Conservation (phyloP, 2,329 filamentous ascomycete species). For the Penicillium griseofulvum region DNA sequence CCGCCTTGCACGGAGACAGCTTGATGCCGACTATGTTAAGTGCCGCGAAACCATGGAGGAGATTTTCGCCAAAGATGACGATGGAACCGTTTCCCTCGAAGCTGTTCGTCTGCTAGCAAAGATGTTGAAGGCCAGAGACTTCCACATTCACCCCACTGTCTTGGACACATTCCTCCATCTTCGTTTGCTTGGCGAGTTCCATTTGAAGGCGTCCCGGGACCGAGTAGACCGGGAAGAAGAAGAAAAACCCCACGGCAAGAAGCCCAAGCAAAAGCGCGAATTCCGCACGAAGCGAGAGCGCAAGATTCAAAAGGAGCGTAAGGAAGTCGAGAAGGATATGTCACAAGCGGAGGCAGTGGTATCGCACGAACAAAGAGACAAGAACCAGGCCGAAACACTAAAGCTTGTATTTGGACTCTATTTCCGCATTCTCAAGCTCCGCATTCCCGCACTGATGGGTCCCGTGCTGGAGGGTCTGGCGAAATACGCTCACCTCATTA, state of each 20-base stretch:
- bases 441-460: conserved; percentile 85
- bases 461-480: conserved; percentile 91
- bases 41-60: conserved; percentile 76
- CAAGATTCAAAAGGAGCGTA: conserved; percentile 81
- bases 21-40: conserved; percentile 73
- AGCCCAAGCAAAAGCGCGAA: conserved; percentile 70
- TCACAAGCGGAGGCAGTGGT: conserved; percentile 86
- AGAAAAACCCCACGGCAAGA: conserved; percentile 50
- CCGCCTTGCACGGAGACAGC: conserved; percentile 70
- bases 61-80: conserved; percentile 82
- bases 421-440: conserved; percentile 86
- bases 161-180: conserved; percentile 89
- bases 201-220: conserved; percentile 76
- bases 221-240: conserved; percentile 63
- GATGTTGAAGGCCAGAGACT: conserved; percentile 91
- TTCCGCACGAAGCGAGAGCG: conserved; percentile 86
- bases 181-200: conserved; percentile 82
- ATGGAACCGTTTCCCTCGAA: conserved; percentile 83
- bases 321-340: conserved; percentile 88
- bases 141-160: conserved; percentile 76
- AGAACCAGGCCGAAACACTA: conserved; percentile 90
- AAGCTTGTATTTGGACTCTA: conserved; percentile 95
- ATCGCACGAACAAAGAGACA: conserved; percentile 85
- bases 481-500: conserved; percentile 93
- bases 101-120: conserved; percentile 80